These are phyloP conservation scores for Pisolithus orientalis DNA, from an alignment of 768 basidiomycete species.

Conservation along the genomic window DNA sequence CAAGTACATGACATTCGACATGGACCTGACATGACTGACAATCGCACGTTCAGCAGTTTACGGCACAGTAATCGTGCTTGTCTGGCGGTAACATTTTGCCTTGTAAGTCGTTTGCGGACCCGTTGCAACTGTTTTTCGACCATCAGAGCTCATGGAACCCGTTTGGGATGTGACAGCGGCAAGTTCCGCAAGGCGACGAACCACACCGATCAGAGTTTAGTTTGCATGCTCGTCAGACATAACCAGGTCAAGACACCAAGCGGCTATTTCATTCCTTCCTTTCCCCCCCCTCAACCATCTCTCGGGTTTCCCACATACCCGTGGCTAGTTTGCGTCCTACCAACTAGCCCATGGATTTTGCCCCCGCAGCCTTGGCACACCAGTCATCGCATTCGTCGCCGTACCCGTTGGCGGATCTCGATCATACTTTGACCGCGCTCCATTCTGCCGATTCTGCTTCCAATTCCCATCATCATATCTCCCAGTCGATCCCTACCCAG, in stretches of 20 bases:
- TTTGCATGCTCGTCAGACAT: conserved; percentile 20
- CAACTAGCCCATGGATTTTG: conserved; percentile 45
- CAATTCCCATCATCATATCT: conserved; percentile 32
- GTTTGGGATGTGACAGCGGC: conserved; percentile 37
- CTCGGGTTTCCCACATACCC: conserved; percentile 16
- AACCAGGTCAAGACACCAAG: conserved; percentile 21
- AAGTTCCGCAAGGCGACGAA: conserved; percentile 43
- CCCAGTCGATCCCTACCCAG: conserved; percentile 31
- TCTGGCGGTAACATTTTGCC: background rate
- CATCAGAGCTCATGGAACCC: conserved; percentile 31
- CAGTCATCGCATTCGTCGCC: conserved; percentile 36
- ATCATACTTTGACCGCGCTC: conserved; percentile 46
- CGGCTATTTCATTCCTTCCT: conserved; percentile 5
- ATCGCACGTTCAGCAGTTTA: background rate
- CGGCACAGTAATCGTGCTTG: background rate
- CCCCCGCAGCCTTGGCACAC: conserved; percentile 20
- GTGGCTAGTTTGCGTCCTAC: conserved; percentile 12
- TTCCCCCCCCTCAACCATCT: conserved; percentile 47
- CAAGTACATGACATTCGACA: conserved; percentile 13
- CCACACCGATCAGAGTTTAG: conserved; percentile 51
- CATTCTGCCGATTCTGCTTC: conserved; percentile 34
- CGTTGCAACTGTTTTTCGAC: conserved; percentile 9
- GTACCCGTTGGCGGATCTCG: conserved; percentile 53
- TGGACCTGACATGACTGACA: no score
- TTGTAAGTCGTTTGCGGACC: conserved; percentile 18